phyloP scores from a whole-genome alignment of 73 alveolate species.

The Chromera velia region DNA sequence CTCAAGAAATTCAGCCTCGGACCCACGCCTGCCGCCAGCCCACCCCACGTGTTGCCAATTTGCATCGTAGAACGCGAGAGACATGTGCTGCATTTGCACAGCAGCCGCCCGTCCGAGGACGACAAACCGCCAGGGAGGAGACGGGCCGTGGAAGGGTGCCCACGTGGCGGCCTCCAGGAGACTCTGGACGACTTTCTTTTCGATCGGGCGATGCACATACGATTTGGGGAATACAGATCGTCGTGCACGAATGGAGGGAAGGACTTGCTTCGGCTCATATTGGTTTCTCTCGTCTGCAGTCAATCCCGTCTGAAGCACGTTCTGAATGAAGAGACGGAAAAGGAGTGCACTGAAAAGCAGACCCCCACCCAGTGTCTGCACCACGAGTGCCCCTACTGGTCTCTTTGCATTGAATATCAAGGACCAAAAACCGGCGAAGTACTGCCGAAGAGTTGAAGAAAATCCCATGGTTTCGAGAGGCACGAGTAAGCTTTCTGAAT shows the following conservation, averaged over 20 bases:
- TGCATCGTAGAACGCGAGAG: slow-evolving; percentile 9
- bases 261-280: neutral
- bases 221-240: slow-evolving; percentile 3
- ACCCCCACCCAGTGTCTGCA: too few relatives aligned
- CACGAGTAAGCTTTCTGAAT: too few relatives aligned
- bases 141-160: slow-evolving; percentile 18
- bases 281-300: too few relatives aligned
- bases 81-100: slow-evolving; percentile 10
- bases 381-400: too few relatives aligned
- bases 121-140: slow-evolving; percentile 23
- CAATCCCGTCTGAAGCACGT: too few relatives aligned
- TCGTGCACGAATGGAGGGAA: slow-evolving; percentile 5
- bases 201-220: neutral
- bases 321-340: too few relatives aligned
- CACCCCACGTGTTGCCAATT: slow-evolving; percentile 4
- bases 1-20: slow-evolving; percentile 4
- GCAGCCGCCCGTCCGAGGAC: slow-evolving; percentile 9
- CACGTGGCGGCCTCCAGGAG: slow-evolving; percentile 24
- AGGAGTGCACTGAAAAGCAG: too few relatives aligned
- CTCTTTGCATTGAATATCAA: too few relatives aligned
- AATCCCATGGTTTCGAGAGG: too few relatives aligned
- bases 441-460: too few relatives aligned
- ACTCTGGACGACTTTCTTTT: neutral
- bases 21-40: slow-evolving; percentile 5
- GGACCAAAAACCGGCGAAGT: too few relatives aligned